Conservation (phyloP, 208 protist species). For the Acanthamoeba castellanii region DNA sequence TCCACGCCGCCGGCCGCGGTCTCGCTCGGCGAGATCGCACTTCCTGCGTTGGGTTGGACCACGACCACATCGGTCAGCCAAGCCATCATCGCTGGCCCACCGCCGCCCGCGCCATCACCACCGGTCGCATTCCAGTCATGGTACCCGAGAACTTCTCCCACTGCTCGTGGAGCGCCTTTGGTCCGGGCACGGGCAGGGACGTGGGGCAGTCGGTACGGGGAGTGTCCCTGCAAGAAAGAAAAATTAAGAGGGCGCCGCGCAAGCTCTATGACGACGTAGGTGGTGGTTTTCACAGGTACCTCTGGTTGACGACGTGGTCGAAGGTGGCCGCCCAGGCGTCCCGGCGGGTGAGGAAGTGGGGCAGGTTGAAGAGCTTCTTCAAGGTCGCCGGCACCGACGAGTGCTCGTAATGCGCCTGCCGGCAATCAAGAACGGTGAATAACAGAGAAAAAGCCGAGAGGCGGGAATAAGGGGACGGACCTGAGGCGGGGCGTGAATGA, state of each 20-base stretch:
- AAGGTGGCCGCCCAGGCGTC: conserved; percentile 83
- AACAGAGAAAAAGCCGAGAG: too few species aligned
- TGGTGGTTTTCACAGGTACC: too few species aligned
- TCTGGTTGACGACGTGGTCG: conserved; percentile 51
- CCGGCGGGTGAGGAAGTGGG: conserved; percentile 63
- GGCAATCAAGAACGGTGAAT: too few species aligned
- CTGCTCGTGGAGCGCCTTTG: not conserved
- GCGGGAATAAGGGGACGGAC: not conserved
- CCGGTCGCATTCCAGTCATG: too few species aligned
- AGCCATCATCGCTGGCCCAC: not conserved
- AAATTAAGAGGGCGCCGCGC: not conserved
- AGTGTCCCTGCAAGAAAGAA: not conserved
- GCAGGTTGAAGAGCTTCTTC: conserved; percentile 83
- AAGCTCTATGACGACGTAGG: too few species aligned
- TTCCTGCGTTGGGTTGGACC: not conserved
- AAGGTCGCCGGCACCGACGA: conserved; percentile 80
- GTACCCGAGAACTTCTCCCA: not conserved
- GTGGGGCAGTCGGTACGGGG: conserved; percentile 56
- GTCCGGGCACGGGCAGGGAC: not conserved
- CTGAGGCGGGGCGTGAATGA: conserved; percentile 71
- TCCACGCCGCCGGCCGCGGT: not conserved
- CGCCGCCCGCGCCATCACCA: too few species aligned
- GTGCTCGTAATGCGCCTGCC: conserved; percentile 74
- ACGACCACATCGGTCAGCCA: not conserved
- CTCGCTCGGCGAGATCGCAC: not conserved